Conservation (phyloP, 139 green algal genomes). For the Picochlorum costavermella region DNA sequence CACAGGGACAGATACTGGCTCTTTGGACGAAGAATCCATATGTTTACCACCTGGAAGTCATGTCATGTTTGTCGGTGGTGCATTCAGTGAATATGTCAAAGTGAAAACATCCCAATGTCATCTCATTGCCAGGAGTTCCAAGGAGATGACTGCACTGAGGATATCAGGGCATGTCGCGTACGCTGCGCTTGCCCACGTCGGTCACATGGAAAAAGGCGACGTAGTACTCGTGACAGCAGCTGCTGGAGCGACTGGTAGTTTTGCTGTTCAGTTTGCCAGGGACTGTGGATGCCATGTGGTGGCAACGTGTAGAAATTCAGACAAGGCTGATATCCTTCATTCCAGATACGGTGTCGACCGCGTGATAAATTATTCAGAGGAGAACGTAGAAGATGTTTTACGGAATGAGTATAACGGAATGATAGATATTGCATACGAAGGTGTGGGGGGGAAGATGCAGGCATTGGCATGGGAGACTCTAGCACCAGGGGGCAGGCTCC, state of each 20-base stretch:
- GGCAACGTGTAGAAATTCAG: conserved; percentile 66
- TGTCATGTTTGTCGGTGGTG: conserved; percentile 37
- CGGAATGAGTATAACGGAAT: conserved; percentile 46
- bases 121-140: conserved; percentile 4
- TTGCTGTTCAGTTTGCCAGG: conserved; percentile 89
- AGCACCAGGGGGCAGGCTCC: conserved; percentile 45
- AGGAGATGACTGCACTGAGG: conserved; percentile 71
- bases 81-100: conserved; percentile 41
- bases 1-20: conserved; percentile 1
- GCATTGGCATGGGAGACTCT: conserved; percentile 45
- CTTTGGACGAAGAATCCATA: neutral
- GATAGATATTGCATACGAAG: conserved; percentile 62
- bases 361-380: conserved; percentile 75
- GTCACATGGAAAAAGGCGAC: conserved; percentile 39
- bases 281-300: conserved; percentile 76
- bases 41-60: conserved; percentile 29
- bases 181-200: conserved; percentile 44
- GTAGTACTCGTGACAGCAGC: conserved; percentile 90
- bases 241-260: conserved; percentile 81
- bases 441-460: conserved; percentile 73
- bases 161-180: conserved; percentile 79
- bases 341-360: conserved; percentile 64
- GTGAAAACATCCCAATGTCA: conserved; percentile 17
- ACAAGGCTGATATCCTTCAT: conserved; percentile 66
- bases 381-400: conserved; percentile 41